Evolutionary conservation across 2,329 filamentous ascomycete species (phyloP).

Genomic region (Clarireedia paspali): DNA sequence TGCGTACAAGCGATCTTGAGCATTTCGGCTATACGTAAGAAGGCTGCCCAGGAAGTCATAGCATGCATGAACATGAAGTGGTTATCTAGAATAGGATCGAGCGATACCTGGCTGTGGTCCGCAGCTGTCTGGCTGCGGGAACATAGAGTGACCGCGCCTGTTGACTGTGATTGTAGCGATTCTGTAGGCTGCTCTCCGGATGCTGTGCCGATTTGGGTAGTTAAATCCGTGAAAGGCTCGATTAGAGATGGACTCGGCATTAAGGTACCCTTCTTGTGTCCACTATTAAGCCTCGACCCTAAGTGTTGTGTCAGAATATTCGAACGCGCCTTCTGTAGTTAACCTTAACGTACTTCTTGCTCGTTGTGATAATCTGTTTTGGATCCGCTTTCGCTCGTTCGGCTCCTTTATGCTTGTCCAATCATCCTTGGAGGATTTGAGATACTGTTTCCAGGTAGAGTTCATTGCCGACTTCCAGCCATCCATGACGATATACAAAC

Average conservation of each 20-base stretch:
- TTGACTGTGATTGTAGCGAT: no score
- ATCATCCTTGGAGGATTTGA: constrained; percentile 24
- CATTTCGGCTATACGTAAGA: constrained; percentile 12
- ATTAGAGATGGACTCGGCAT: not conserved
- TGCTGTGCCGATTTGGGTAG: not conserved
- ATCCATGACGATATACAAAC: no score
- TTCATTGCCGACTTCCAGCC: not conserved
- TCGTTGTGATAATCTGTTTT: constrained; percentile 26
- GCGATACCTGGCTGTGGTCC: not conserved
- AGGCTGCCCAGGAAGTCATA: constrained; percentile 12
- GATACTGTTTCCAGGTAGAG: constrained; percentile 14
- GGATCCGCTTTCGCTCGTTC: constrained; percentile 21
- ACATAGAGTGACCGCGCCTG: not conserved
- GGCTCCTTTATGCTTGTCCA: constrained; percentile 30
- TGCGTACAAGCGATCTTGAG: constrained; percentile 13
- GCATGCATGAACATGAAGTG: constrained; percentile 15
- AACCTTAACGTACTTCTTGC: constrained; percentile 15
- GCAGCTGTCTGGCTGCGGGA: constrained; percentile 1
- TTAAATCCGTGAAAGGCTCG: not conserved
- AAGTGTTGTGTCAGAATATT: constrained; percentile 3
- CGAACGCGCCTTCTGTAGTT: not conserved
- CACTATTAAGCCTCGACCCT: constrained; percentile 12
- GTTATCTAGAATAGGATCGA: constrained; percentile 12
- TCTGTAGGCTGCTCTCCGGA: constrained; percentile 1
- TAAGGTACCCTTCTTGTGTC: constrained; percentile 2